Conservation (phyloP, 345 rosid species). For the Ceriops zippeliana region DNA sequence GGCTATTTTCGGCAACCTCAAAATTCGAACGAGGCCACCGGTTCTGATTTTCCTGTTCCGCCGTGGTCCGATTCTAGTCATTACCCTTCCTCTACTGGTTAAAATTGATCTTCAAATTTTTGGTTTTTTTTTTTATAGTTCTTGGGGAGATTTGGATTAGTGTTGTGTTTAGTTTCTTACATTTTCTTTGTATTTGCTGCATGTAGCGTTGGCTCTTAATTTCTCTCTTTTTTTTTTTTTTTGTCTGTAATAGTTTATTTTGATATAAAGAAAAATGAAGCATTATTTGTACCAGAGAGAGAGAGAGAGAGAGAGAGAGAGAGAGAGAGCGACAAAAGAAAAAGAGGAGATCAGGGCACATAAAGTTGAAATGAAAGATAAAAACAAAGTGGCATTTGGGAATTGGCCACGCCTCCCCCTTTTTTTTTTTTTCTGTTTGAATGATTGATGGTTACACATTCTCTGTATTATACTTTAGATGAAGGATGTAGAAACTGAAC, state of each 20-base stretch:
- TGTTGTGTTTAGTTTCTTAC: background rate
- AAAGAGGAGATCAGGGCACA: background rate
- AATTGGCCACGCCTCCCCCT: background rate
- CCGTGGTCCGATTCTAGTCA: slow-evolving; percentile 24
- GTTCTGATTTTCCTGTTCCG: slow-evolving; percentile 12
- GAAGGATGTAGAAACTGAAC: background rate
- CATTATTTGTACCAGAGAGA: no score
- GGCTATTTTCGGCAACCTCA: slow-evolving; percentile 16
- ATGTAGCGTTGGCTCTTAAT: no score
- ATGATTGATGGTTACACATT: background rate
- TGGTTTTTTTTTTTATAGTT: background rate
- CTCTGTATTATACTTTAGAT: background rate
- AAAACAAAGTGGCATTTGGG: background rate
- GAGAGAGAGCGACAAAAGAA: no score
- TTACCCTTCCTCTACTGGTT: slow-evolving; percentile 15
- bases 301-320: no score
- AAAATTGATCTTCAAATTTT: background rate
- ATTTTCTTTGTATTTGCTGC: background rate
- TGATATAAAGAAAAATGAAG: background rate
- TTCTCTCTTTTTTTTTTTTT: background rate
- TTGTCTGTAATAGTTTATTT: background rate
- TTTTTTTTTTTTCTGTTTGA: background rate
- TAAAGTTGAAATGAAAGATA: background rate
- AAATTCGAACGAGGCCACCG: background rate
- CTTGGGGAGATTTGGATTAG: background rate